Conservation (phyloP, 2,329 filamentous ascomycete species). For the Neophaeococcomyces aloes region DNA sequence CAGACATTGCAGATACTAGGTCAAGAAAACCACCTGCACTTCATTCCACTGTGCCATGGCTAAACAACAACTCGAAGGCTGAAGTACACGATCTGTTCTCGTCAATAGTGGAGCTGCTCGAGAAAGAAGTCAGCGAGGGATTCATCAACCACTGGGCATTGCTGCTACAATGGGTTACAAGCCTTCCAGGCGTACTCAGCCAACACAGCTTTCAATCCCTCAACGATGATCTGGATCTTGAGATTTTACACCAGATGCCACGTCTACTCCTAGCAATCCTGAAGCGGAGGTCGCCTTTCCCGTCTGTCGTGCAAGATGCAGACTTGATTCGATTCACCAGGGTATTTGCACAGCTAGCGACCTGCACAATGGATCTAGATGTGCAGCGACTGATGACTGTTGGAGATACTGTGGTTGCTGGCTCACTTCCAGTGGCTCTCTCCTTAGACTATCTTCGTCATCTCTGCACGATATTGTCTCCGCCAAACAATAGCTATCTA, state of each 20-base stretch:
- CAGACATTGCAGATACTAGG: neutral
- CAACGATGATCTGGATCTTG: slow-evolving; percentile 30
- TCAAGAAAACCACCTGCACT: neutral
- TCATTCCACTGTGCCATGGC: slow-evolving; percentile 3
- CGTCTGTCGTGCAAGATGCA: slow-evolving; percentile 12
- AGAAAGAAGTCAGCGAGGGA: slow-evolving; percentile 9
- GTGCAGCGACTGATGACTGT: slow-evolving; percentile 24
- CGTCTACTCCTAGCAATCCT: slow-evolving; percentile 31
- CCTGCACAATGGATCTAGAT: slow-evolving; percentile 34
- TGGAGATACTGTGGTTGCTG: slow-evolving; percentile 6
- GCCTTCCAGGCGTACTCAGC: slow-evolving; percentile 27
- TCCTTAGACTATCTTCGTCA: neutral
- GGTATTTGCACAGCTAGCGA: slow-evolving; percentile 30
- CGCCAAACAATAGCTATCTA: neutral
- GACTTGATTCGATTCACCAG: slow-evolving; percentile 34
- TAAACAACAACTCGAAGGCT: neutral
- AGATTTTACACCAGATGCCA: slow-evolving; percentile 38
- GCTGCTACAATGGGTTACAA: slow-evolving; percentile 35
- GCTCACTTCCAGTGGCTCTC: slow-evolving; percentile 6
- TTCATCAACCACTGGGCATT: slow-evolving; percentile 24
- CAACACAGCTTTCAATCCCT: slow-evolving; percentile 28
- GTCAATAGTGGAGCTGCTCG: slow-evolving; percentile 13
- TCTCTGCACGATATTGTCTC: neutral
- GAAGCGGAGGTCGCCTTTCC: slow-evolving; percentile 24
- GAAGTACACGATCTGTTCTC: slow-evolving; percentile 1